Base-by-base conservation (phyloP, 805 yeast species). In the Kluyveromyces siamensis region DNA sequence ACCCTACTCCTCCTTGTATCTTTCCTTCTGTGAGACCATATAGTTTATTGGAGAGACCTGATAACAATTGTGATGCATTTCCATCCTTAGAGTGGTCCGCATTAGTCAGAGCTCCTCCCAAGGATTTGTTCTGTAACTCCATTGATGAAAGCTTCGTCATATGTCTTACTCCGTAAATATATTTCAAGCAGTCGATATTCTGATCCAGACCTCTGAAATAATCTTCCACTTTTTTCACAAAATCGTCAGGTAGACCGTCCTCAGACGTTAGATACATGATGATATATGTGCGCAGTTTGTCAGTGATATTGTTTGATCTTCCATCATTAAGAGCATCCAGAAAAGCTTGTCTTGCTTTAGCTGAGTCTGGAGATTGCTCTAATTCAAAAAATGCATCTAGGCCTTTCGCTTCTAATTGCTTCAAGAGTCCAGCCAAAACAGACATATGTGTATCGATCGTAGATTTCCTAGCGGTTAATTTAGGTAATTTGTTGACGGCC, bases 361-460 rank as follows among this genome's bases (percentile, higher is more conserved):
- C 45, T 48, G 66, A 69, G 66, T 83, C 83, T 50, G 72, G 75
- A 48, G 81, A 78, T 63, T 91, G 97, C 69, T 93, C 99, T 52
- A 93, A 81, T 68, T 93, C 98, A 65, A 91, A 93, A 57, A 90
- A 85, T 48, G 89, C 81, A 60, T 95, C 99, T 56, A 93, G 74
- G 16, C 83, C 83, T 55, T 91, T 84, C n/a, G 84, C 81, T 59
- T 91, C 93, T 51, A 93, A 73, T 55, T 89, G 88, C 60, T 83
- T 81, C 51, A 93, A 76, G 46, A 93, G 71, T 17, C 89, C 79
- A 9, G 96, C 87, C 52, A 95, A 79, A 25, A 93, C 90, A 59
- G 87, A 89, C 96, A 93, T 91, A 69, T 93, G 99, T 83, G 87
- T 86, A 69, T 93, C 99, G 57, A 93, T 83, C 33, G 88, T 80